Evolutionary conservation across 2,329 filamentous ascomycete species (phyloP), one percentile per base, ranked within the genome.

Genomic region (Sclerotinia nivalis): DNA sequence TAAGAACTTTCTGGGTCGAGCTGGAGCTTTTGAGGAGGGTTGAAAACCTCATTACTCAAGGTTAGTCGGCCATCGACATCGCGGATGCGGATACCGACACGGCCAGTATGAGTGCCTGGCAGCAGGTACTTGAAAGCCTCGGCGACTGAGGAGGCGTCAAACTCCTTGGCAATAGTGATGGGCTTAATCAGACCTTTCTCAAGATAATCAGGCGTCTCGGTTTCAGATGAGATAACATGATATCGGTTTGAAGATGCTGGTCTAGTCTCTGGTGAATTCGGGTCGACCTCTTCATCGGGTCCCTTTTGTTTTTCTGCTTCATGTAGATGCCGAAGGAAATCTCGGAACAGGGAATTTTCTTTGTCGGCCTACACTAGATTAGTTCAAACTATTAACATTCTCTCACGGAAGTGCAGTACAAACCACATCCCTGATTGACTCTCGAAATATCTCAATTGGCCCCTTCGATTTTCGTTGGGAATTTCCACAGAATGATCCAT

Each of bases 221-320:
- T 81, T 70, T 84, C 82, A 12, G 59, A 47, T 31, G 40, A 61
- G 43, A 61, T 47, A 31, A 47, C 59, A 47, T 61, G 59, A 31
- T 61, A 61, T n/a, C 37, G 59, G 22, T 47, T 61, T 61, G 10
- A 22, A 47, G 25, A 13, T 10, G 43, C 25, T 22, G 59, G n/a
- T 13, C 15, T 22, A 13, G 37, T 40, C 37, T 31, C 40, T 28
- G 15, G 8, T 13, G 59, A 47, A 13, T 45, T 47, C 25, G 25
- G 28, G 40, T n/a, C n/a, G 45, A 15, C 28, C 20, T 31, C 7
- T 47, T 31, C 20, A 45, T 9, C 20, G 2, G n/a, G n/a, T 43
- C 40, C 9, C 18, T 47, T 22, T 20, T 28, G 25, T 47, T 61
- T 45, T 28, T 61, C 25, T 31, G n/a, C 40, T 31, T 31, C n/a